Evolutionary conservation across 306 rosid genomes (phyloP), one percentile per base, ranked within the genome.

Genomic region (Hippophae tibetana): DNA sequence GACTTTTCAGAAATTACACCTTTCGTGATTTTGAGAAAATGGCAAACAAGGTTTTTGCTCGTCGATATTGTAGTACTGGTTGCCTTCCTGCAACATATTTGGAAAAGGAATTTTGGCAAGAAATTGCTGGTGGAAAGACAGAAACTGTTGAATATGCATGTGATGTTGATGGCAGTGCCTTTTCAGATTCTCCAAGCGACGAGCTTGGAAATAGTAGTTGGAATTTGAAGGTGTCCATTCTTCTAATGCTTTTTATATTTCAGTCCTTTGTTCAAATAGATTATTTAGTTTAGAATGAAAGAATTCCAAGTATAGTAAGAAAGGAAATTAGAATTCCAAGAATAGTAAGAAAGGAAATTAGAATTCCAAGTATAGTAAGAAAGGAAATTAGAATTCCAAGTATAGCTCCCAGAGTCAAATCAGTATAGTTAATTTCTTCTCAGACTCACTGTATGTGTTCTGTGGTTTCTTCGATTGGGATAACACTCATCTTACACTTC

Each of bases 141-240:
- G 95, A 93, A 68, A 73, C 82, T 42, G 97, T 93, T 67, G 97
- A 93, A 67, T 93, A 93, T 80, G 99, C 99, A 43, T 93, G 99
- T 74, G 97, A 93, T 72, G 90, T 93, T 74, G 99, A 93, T 60
- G 99, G 99, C 62, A 88, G 90, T 78, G 97, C 99, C 52, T 93
- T 93, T 76, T 86, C 99, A 12, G 78, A 86, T 80, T 93, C 95
- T 78, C 80, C 79, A 51, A 71, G 68, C 45, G 99, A 88, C 71
- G 84, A 76, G 78, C 97, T 93, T 72, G 99, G 90, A 65, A 84
- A 58, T 65, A 82, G 99, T 87, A 88, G 82, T 69, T 93, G 99
- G 95, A 93, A 93, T 78, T 82, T 93, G 70, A 84, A 93, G 99
- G 99, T 93, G 49, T 58, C 71, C 69, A 78, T 76, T 74, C 63